Conservation (phyloP, 2,329 filamentous ascomycete genomes). For the Xylaria arbuscula region DNA sequence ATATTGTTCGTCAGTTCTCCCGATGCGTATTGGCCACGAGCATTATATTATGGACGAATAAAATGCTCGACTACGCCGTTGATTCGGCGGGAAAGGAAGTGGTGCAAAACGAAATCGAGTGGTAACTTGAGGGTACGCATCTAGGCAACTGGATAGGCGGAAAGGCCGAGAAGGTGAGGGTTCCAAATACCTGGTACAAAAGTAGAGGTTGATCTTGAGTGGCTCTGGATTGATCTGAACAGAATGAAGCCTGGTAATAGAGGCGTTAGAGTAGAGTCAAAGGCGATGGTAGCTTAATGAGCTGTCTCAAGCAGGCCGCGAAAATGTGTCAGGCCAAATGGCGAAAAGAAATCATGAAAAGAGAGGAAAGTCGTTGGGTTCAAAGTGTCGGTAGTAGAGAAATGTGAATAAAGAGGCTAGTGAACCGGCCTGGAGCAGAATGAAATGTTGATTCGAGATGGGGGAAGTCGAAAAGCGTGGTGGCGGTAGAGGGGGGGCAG, state of each 20-base stretch:
- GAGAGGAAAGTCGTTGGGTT: not conserved
- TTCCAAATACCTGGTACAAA: constrained; percentile 46
- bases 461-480: not conserved
- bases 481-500: not conserved
- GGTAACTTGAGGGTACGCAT: not conserved
- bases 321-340: not conserved
- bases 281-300: not conserved
- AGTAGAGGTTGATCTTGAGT: constrained; percentile 38
- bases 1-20: not conserved
- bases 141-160: not conserved
- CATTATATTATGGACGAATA: not conserved
- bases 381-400: not conserved
- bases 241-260: constrained; percentile 41
- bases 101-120: not conserved
- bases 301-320: not conserved
- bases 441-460: no score
- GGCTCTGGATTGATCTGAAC: constrained; percentile 37
- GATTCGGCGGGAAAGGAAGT: not conserved
- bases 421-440: not conserved
- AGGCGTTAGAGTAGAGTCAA: constrained; percentile 18
- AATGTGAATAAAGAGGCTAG: not conserved
- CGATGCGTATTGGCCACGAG: not conserved
- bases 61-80: not conserved
- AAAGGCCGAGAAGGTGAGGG: not conserved
- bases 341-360: not conserved